Percentiles rank a stretch among this genome's conserved stretches.
These are phyloP conservation scores for Cercospora citrullina DNA, from an alignment of 2,329 filamentous ascomycete species.

Conservation along the genomic window DNA sequence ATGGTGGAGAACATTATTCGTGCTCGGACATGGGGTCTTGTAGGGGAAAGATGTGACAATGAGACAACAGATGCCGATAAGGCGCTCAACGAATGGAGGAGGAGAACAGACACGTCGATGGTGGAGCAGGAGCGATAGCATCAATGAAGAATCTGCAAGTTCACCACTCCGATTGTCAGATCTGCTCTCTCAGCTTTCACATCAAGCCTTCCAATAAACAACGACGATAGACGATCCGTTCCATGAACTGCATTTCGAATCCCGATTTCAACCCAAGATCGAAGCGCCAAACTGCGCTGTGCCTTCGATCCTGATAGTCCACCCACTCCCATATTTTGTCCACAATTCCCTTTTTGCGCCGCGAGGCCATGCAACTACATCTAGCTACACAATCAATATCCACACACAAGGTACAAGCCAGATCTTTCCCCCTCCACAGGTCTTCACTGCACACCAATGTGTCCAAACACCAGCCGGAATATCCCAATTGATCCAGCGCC, in stretches of 20 bases:
- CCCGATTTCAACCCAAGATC: neutral
- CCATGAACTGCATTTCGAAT: neutral
- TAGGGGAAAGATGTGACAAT: slow-evolving; percentile 71
- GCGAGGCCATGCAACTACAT: neutral
- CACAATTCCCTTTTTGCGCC: neutral
- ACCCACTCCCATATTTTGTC: neutral
- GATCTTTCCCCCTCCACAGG: neutral
- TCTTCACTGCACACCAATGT: neutral
- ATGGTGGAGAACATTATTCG: slow-evolving; percentile 78
- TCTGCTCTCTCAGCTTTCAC: neutral
- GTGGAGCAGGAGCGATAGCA: neutral
- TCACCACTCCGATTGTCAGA: neutral
- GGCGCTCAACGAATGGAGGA: slow-evolving; percentile 64
- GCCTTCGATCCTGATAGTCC: neutral
- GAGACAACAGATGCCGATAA: slow-evolving; percentile 61
- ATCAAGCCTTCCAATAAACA: neutral
- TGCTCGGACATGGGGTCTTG: slow-evolving; percentile 74
- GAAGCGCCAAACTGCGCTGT: neutral
- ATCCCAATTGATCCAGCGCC: neutral
- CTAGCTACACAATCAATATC: neutral
- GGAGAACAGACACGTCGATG: slow-evolving; percentile 11
- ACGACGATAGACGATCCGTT: neutral
- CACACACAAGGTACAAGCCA: neutral
- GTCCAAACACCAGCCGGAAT: neutral
- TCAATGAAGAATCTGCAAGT: neutral